Percentiles rank a stretch among this genome's conserved stretches.
phyloP scores from a whole-genome alignment of 2,329 filamentous ascomycete species.

The Claviceps monticola region DNA sequence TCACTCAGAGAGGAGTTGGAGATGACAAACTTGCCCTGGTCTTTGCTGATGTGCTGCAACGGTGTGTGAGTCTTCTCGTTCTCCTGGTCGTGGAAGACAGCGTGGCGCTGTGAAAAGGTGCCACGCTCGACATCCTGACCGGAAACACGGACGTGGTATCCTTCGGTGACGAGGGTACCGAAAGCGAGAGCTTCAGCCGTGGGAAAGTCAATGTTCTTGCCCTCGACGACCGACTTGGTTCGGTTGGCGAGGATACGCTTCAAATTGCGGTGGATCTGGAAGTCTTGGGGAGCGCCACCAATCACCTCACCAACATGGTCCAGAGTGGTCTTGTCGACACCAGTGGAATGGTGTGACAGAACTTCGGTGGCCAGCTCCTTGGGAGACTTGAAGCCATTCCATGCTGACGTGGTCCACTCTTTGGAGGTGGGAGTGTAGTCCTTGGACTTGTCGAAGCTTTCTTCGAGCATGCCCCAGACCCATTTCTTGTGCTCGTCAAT shows the following conservation, averaged over 20 bases:
- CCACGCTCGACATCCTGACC: slow-evolving; percentile 98
- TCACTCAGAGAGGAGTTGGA: slow-evolving; percentile 80
- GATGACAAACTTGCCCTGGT: slow-evolving; percentile 93
- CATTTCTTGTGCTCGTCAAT: slow-evolving; percentile 98
- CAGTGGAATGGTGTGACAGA: slow-evolving; percentile 79
- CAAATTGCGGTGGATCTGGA: slow-evolving; percentile 84
- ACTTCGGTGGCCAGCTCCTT: slow-evolving; percentile 95
- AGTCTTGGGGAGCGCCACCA: slow-evolving; percentile 65
- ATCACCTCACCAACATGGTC: slow-evolving; percentile 75
- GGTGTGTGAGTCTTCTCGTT: slow-evolving; percentile 87
- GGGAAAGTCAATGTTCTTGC: slow-evolving; percentile 93
- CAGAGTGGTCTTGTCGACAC: slow-evolving; percentile 57
- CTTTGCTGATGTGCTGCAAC: slow-evolving; percentile 73
- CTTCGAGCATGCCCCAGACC: slow-evolving; percentile 98
- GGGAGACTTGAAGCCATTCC: slow-evolving; percentile 98
- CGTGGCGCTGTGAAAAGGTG: slow-evolving; percentile 96
- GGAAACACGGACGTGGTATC: slow-evolving; percentile 92
- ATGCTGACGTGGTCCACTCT: slow-evolving; percentile 96
- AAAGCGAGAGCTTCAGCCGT: slow-evolving; percentile 95
- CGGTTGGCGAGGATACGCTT: slow-evolving; percentile 88
- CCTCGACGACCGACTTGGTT: slow-evolving; percentile 83
- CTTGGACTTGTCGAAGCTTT: slow-evolving; percentile 94
- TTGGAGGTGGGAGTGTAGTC: slow-evolving; percentile 93
- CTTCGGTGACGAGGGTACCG: slow-evolving; percentile 78
- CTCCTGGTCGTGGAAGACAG: slow-evolving; percentile 95